Evolutionary conservation across 768 basidiomycete genomes (phyloP), one percentile per base, ranked within the genome.

Genomic region (Wakefieldia striispora): DNA sequence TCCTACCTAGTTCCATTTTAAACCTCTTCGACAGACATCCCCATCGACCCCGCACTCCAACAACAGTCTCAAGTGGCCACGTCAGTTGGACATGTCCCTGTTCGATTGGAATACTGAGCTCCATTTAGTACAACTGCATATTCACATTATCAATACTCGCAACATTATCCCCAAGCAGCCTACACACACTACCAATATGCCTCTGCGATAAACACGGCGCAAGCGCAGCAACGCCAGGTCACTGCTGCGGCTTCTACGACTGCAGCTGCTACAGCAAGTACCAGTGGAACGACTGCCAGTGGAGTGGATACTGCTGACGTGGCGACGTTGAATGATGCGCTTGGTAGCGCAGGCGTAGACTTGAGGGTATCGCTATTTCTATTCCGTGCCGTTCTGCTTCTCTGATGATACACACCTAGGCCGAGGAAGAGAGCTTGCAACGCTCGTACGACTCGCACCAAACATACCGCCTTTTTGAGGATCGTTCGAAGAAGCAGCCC

Each of bases 301-400:
- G 70, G 69, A 1, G 72, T 82, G 49, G 86, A 87, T 56, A 82
- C 81, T 3, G 69, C 83, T 4, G 89, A 91, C 59, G 79, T 91
- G 29, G 81, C 88, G 11, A 88, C 86, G 7, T 61, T 93, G 37
- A 91, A 90, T 48, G 90, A 93, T 57, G 91, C 89, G 4, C 70
- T 93, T 2, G 91, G 89, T 5, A 90, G 88, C 61, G 90, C 89
- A 7, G 90, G 91, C 11, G 89, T 93, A 7, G 91, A 93, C 70
- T 70, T 93, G n/a, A 71, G 86, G 63, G 89, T 88, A 55, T 53
- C 4, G 20, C 76, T 67, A 14, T 24, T 47, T 27, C 24, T 39
- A 12, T 36, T 33, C n/a, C 27, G 13, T 24, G 20, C 33, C 17
- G 7, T 31, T 13, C 21, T 9, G 6, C 23, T n/a, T 29, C 13